Percentiles rank a stretch among this genome's conserved stretches.
phyloP scores from a whole-genome alignment of 179 eudicot species.

The Spinacia oleracea region DNA sequence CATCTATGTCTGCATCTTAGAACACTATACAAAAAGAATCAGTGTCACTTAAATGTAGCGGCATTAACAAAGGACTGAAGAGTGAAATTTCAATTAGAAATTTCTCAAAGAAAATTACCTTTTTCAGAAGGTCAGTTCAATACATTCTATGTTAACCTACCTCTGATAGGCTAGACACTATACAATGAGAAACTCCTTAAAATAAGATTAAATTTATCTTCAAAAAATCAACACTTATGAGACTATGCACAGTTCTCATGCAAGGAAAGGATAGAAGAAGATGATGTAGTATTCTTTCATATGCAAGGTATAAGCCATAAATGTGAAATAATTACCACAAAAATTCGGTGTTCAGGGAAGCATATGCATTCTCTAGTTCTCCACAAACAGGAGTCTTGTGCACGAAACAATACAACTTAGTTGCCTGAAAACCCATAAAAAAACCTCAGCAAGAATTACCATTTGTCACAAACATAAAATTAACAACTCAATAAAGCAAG shows the following conservation, averaged over 20 bases:
- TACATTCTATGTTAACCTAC: not conserved
- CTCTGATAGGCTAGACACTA: not conserved
- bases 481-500: slow-evolving; percentile 9
- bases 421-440: slow-evolving; percentile 57
- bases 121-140: not conserved
- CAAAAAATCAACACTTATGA: too few species aligned
- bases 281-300: too few species aligned
- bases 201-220: not conserved
- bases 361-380: slow-evolving; percentile 98
- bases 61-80: not conserved
- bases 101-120: not conserved
- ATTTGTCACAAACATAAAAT: slow-evolving; percentile 17
- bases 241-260: too few species aligned
- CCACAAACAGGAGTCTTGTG: slow-evolving; percentile 98
- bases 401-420: slow-evolving; percentile 89
- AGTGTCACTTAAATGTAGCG: not conserved
- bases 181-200: slow-evolving; percentile 1
- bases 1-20: too few species aligned
- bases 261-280: too few species aligned
- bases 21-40: not conserved
- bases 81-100: not conserved
- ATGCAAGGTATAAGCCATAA: not conserved
- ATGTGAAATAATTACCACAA: slow-evolving; percentile 63
- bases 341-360: slow-evolving; percentile 90
- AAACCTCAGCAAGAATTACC: slow-evolving; percentile 4